Percentiles rank a stretch among this genome's conserved stretches.
phyloP scores from a whole-genome alignment of 345 rosid genomes.

The Zanthoxylum bungeanum region DNA sequence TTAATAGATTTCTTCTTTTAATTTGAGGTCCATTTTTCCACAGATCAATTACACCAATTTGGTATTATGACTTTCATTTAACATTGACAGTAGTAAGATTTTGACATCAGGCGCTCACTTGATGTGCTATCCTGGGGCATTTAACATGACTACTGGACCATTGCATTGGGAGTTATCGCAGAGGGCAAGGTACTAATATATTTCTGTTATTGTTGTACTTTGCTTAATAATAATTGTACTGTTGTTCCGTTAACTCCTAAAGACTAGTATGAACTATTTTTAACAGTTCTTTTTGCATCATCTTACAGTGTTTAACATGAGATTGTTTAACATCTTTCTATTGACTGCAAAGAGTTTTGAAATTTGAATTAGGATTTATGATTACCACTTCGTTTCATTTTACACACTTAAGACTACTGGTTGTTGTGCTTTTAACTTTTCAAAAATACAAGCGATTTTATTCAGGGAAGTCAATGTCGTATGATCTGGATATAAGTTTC shows the following conservation, averaged over 20 bases:
- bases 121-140: constrained; percentile 94
- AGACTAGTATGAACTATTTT: not conserved
- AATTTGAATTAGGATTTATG: too few relatives aligned
- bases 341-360: too few relatives aligned
- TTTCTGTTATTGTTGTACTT: constrained; percentile 7
- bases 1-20: not conserved
- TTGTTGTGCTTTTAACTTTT: too few relatives aligned
- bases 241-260: not conserved
- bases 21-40: not conserved
- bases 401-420: too few relatives aligned
- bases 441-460: too few relatives aligned
- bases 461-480: too few relatives aligned
- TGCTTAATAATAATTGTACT: not conserved
- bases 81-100: constrained; percentile 8
- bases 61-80: not conserved
- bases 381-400: too few relatives aligned
- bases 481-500: too few relatives aligned
- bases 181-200: constrained; percentile 66
- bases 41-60: not conserved
- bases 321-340: too few relatives aligned
- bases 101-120: constrained; percentile 79
- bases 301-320: too few relatives aligned
- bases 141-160: constrained; percentile 97
- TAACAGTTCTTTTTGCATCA: not conserved
- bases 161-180: constrained; percentile 89